phyloP scores from a whole-genome alignment of 805 yeast species.

The Tetrapisispora pingtungensis region DNA sequence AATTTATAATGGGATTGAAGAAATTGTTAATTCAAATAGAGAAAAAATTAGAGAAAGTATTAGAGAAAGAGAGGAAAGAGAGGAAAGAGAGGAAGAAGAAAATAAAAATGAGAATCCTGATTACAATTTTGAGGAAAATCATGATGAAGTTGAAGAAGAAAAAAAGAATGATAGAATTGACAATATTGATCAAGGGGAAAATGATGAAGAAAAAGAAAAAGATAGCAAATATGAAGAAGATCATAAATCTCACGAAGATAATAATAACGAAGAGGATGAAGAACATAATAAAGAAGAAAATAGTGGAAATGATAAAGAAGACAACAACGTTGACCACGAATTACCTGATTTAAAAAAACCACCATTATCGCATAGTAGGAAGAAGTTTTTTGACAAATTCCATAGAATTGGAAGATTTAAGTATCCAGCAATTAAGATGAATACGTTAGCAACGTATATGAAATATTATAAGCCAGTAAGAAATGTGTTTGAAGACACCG shows the following conservation, averaged over 20 bases:
- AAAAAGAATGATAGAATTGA: background rate
- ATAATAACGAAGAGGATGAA: background rate
- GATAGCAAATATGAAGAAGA: conserved; percentile 12
- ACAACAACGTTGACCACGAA: background rate
- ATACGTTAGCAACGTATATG: conserved; percentile 15
- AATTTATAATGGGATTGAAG: conserved; percentile 30
- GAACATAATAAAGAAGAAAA: background rate
- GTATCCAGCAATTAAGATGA: conserved; percentile 20
- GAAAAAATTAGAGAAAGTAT: conserved; percentile 30
- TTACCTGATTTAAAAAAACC: conserved; percentile 9
- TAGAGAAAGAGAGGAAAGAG: conserved; percentile 19
- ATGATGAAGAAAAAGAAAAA: conserved; percentile 14
- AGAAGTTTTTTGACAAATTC: background rate
- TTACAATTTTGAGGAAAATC: background rate
- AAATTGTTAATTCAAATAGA: conserved; percentile 25
- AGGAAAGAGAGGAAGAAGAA: conserved; percentile 1
- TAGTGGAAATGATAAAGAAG: conserved; percentile 12
- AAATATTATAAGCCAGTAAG: conserved; percentile 4
- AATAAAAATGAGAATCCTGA: background rate
- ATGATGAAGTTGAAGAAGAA: background rate
- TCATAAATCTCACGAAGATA: too few species aligned
- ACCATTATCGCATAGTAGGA: conserved; percentile 3
- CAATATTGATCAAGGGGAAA: background rate
- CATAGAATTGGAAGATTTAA: background rate
- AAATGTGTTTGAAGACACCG: background rate